Evolutionary conservation across 495 filamentous ascomycete species (phyloP), one percentile per base, ranked within the genome.

Genomic region (Penicillium herquei): DNA sequence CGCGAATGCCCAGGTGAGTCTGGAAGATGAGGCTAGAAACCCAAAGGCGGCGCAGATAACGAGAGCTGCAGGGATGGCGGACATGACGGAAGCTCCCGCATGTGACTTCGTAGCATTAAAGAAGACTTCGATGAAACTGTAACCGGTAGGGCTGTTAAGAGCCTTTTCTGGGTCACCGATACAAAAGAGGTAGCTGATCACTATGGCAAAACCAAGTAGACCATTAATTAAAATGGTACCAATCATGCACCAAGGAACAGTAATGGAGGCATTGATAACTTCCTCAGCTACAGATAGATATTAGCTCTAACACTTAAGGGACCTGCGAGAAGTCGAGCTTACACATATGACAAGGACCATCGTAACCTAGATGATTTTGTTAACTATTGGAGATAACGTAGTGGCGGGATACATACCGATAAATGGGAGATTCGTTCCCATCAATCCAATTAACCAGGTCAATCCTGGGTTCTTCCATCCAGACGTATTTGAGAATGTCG

Each of bases 1-100:
- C 9, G 85, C 82, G 59, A 88, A 87, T 1, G 84, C 74, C 78
- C 80, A 87, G 11, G 70, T 70, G 44, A 81, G 75, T 17, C 84
- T 73, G 2, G 78, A 81, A 12, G 77, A 74, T 6, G 80, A 77
- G 4, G 83, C 81, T 3, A 81, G 62, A 17, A 75, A 66, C 46
- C 73, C 77, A 61, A 84, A 76, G 54, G 72, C 67, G 40, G 73
- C 70, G 46, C 75, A 71, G 51, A 71, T 69, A 40, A 72, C 70
- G n/a, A 79, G 58, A 2, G 68, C 51, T 37, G 64, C 67, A 6
- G 58, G 67, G 46, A 79, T 63, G 34, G 77, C 67, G 32, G 83
- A 62, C 32, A 83, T 63, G 32, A 70, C 64, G 26, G 66, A 77
- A 6, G 78, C 75, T 6, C 74, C 77, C 21, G 70, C 62, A 39